phyloP scores from a whole-genome alignment of 495 filamentous ascomycete genomes.

The Polyplosphaeria fusca region DNA sequence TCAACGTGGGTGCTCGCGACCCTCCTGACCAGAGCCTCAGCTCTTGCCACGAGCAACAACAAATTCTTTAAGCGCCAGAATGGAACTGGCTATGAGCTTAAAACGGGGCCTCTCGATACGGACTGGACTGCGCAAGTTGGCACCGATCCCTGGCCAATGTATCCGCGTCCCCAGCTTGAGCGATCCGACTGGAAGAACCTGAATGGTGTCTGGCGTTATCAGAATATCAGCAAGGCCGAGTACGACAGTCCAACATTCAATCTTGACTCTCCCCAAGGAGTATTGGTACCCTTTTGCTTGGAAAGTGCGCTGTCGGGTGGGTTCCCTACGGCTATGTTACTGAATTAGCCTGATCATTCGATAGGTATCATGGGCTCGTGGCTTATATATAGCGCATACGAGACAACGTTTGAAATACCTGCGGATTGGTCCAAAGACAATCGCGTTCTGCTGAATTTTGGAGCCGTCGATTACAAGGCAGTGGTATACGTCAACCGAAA shows the following conservation, averaged over 20 bases:
- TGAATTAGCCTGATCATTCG: conserved; percentile 1
- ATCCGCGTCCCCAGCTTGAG: conserved; percentile 60
- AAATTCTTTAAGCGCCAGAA: conserved; percentile 14
- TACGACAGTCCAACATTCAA: conserved; percentile 47
- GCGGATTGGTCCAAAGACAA: conserved; percentile 44
- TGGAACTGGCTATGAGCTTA: conserved; percentile 30
- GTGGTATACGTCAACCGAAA: conserved; percentile 62
- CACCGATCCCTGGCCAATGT: conserved; percentile 63
- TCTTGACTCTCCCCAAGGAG: conserved; percentile 46
- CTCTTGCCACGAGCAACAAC: conserved; percentile 4
- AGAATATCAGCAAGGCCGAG: conserved; percentile 44
- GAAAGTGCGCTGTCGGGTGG: conserved; percentile 55
- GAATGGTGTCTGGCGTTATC: conserved; percentile 67
- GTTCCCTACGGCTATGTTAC: neutral
- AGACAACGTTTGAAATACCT: conserved; percentile 56
- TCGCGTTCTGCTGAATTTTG: conserved; percentile 60
- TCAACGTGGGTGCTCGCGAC: neutral
- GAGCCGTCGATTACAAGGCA: conserved; percentile 65
- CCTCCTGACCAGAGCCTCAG: neutral
- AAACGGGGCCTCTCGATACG: conserved; percentile 52
- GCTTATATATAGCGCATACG: conserved; percentile 58
- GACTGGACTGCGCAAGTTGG: conserved; percentile 61
- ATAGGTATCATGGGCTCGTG: conserved; percentile 52
- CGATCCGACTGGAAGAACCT: conserved; percentile 59
- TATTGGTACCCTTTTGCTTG: conserved; percentile 63